Base-by-base conservation (phyloP, 352 stramenopile species). In the Phytophthora europaea region DNA sequence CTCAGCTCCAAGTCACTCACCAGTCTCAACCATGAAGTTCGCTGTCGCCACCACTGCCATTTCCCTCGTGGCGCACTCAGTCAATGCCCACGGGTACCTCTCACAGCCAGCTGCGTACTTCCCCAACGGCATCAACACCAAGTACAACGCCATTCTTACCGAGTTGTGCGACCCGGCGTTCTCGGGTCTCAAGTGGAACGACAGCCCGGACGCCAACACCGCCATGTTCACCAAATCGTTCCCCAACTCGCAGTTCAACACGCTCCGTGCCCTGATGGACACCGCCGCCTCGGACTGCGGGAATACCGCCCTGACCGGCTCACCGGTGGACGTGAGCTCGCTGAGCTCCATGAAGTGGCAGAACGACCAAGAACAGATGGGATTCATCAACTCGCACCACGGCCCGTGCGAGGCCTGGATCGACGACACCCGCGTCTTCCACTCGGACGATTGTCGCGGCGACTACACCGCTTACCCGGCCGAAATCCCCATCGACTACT, bases 401-500 rank as follows among this genome's bases (percentile, higher is more conserved):
- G 78, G 83, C 12, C 81, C 80, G 3, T 91, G 81, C 23, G 83
- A 91, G 54, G 62, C 65, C 45, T 89, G 76, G 75, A 84, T 88
- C 62, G 76, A 80, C 58, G 65, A 83, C 57, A 81, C 28, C 4
- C 71, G 66, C 36, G 76, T 87, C 28, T 74, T 85, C 52, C 57
- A 77, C 7, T 78, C 73, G 0, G 65, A 85, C 53, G 73, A 91
- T 61, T 92, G 84, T 48, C 67, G 55, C 16, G 71, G 55, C 2
- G 65, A 76, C 36, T 91, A 70, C 68, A 73, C 58, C 5, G 51
- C 2, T 1, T 88, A 85, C 67, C 86, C 86, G 13, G 84, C 83
- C 6, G 57, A 81, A 13, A 79, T 93, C 48, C 75, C 79, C 3
- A 64, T 91, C 38, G 80, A 92, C 62, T 91, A 78, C 53, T 80